Percentiles rank a stretch among this genome's conserved stretches.
phyloP scores from a whole-genome alignment of 108 stramenopile species.

The Nitzschia sp. region DNA sequence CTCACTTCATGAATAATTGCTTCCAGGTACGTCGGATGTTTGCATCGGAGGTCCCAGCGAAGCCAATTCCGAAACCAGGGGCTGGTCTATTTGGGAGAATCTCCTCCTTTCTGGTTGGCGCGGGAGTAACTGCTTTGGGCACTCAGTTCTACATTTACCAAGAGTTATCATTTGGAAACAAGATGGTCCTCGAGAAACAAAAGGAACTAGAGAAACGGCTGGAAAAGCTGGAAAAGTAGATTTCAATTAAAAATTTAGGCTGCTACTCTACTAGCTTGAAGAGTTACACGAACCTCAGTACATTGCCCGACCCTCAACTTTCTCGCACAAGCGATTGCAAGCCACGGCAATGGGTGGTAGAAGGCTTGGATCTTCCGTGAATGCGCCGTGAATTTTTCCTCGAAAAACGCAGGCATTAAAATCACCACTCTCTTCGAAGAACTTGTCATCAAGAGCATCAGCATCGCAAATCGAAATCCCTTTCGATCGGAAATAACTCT shows the following conservation, averaged over 20 bases:
- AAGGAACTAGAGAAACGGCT: constrained; percentile 71
- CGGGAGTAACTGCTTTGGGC: constrained; percentile 68
- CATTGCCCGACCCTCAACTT: no score
- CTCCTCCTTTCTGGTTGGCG: constrained; percentile 76
- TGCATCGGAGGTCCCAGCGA: constrained; percentile 1
- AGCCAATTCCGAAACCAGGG: constrained; percentile 10
- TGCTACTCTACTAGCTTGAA: neutral
- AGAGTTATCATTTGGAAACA: constrained; percentile 72
- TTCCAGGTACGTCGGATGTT: constrained; percentile 9
- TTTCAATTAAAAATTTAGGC: no score
- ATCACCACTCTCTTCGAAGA: constrained; percentile 43
- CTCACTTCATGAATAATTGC: no score
- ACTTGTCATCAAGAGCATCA: constrained; percentile 23
- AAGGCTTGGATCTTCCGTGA: constrained; percentile 41
- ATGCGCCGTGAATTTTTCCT: constrained; percentile 66
- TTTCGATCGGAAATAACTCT: constrained; percentile 61
- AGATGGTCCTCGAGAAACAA: constrained; percentile 70
- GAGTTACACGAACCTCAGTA: neutral
- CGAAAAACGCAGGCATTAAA: constrained; percentile 59
- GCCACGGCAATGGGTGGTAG: constrained; percentile 34
- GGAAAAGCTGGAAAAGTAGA: constrained; percentile 57
- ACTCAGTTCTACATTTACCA: constrained; percentile 78
- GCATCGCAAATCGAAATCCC: constrained; percentile 54
- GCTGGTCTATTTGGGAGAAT: constrained; percentile 43
- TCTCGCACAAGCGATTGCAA: constrained; percentile 35